phyloP scores from a whole-genome alignment of 2,329 filamentous ascomycete species.

The Pseudocercospora crystallina region DNA sequence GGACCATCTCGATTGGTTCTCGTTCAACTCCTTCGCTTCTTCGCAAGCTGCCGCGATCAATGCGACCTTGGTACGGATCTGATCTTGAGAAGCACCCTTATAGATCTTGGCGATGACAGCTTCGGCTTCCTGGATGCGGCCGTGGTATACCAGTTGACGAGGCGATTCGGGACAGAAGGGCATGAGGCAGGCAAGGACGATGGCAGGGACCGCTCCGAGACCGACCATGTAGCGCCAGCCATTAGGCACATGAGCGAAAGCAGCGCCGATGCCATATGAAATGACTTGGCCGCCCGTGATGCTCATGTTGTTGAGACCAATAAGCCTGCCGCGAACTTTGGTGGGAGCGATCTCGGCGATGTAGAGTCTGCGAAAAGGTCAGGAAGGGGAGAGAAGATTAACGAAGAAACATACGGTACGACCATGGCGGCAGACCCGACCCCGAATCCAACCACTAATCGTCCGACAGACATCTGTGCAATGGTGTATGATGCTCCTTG shows the following conservation, averaged over 20 bases:
- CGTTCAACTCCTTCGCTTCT: conserved; percentile 30
- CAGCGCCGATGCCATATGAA: conserved; percentile 36
- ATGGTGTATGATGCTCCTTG: conserved; percentile 4
- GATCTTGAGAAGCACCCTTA: conserved; percentile 19
- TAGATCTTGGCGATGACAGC: conserved; percentile 40
- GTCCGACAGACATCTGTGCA: conserved; percentile 4
- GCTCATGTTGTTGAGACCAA: conserved; percentile 42
- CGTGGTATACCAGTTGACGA: conserved; percentile 41
- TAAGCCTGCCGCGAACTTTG: conserved; percentile 43
- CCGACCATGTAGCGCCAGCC: conserved; percentile 38
- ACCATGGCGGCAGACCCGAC: conserved; percentile 49
- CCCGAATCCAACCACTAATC: conserved; percentile 43
- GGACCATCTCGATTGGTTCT: conserved; percentile 33
- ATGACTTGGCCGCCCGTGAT: conserved; percentile 35
- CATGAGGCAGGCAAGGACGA: conserved; percentile 37
- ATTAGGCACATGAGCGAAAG: conserved; percentile 34
- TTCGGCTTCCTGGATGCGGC: conserved; percentile 35
- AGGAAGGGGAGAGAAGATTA: not conserved
- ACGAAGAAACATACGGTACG: conserved; percentile 19
- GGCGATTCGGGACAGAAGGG: conserved; percentile 40
- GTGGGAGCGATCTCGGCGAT: conserved; percentile 53
- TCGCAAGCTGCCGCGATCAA: conserved; percentile 34
- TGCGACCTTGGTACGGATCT: conserved; percentile 26
- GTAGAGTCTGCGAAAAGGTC: conserved; percentile 35
- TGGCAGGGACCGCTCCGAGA: conserved; percentile 38